These are phyloP conservation scores for Solanum hybrid DNA, from an alignment of 305 asterid species.

Conservation along the genomic window DNA sequence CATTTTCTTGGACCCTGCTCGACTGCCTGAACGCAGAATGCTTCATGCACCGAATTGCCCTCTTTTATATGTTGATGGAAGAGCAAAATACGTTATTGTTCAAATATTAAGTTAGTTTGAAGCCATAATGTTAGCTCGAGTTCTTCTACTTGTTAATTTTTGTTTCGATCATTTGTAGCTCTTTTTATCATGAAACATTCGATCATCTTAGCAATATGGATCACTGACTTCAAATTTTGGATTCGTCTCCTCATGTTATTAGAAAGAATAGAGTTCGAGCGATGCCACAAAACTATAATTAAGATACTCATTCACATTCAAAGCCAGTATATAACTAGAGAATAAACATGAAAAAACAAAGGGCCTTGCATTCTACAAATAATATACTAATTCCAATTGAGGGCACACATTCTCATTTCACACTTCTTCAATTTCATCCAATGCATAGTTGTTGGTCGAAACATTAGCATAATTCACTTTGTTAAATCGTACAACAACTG, in stretches of 20 bases:
- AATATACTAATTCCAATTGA: background rate
- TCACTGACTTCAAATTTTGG: background rate
- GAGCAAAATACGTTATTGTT: background rate
- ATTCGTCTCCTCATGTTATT: background rate
- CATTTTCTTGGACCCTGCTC: background rate
- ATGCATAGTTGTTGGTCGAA: constrained; percentile 69
- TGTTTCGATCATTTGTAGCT: background rate
- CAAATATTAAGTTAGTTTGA: background rate
- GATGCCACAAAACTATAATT: background rate
- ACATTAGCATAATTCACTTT: constrained; percentile 64
- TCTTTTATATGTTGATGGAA: background rate
- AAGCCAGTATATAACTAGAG: background rate
- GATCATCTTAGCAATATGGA: background rate
- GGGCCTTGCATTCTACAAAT: background rate
- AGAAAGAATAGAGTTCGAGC: background rate
- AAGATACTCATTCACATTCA: background rate
- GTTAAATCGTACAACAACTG: constrained; percentile 67
- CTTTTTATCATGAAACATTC: background rate
- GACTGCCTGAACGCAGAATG: background rate
- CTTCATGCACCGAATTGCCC: background rate
- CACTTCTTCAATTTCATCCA: constrained; percentile 58
- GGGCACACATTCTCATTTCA: background rate
- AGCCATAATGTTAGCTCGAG: background rate
- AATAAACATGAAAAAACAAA: background rate
- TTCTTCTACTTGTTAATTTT: background rate